Evolutionary conservation across 73 alveolate genomes (phyloP), one percentile per base, ranked within the genome.

Genomic region (Paramecium biaurelia): DNA sequence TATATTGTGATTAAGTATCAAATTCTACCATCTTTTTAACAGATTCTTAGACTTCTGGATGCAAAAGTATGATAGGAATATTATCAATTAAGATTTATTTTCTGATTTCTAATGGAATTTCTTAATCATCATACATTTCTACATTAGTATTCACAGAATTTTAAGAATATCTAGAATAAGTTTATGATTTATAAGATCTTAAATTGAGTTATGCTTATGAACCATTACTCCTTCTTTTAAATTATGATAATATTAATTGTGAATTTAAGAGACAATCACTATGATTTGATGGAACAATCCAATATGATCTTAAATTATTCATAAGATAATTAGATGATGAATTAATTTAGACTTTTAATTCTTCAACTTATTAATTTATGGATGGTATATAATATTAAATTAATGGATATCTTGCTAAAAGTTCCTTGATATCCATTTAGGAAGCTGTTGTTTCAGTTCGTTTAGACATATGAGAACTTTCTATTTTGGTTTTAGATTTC

Each of bases 11-110:
- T 34, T 28, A 30, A 32, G 5, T 74, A n/a, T 74, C 59, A 3
- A 43, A 74, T 53, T 53, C 68, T 0, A 24, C 34, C 0, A 30
- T 0, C 10, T 28, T 30, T 32, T 32, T 67, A 24, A 67, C 38
- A 67, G 87, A 32, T 35, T 74, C 87, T 38, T 74, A 32, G 12
- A 74, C 56, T 35, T 74, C 56, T 35, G 87, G 87, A 74, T 74
- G 87, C 12, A 74, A 35, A 15, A 74, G n/a, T 4, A 74, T 74
- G 12, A 74, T 74, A 15, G 59, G 59, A 0, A 23, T 35, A 38
- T 35, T 18, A 35, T 74, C 87, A 35, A 74, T 32, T 1, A 38
- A 23, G n/a, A 74, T 74, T 12, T 34, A 74, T 34, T 74, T 35
- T 74, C 58, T 74, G 7, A 74, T 24, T 11, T 74, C 87, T 74